Evolutionary conservation across 2,329 filamentous ascomycete species (phyloP), one percentile per base, ranked within the genome.

Genomic region (Penicillium crustosum): DNA sequence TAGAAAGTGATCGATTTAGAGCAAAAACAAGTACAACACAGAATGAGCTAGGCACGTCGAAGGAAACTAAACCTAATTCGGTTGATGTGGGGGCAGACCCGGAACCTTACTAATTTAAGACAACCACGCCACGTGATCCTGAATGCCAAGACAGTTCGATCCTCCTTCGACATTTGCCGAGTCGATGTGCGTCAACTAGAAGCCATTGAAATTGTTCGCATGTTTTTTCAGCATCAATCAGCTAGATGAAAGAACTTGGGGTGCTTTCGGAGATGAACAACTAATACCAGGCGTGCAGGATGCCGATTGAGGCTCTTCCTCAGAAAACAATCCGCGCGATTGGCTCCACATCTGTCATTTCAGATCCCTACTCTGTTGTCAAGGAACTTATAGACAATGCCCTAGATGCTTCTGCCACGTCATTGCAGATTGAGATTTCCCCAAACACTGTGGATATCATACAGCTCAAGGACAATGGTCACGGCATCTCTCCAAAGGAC

Each of bases 381-480:
- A 88, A 88, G 68, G 86, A 89, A 68, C 81, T 89, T 39, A 71
- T 89, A 39, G 86, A 89, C 60, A 89, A 89, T 69, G 80, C 85
- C n/a, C 77, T 89, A 12, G 86, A 89, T 73, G 85, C 85, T 6
- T 76, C 78, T 45, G 83, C 86, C 1, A 82, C 82, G 3, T 80
- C 80, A 1, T 75, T 89, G 38, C 76, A 78, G 10, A 72, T 89
- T 36, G 85, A 88, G 59, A 79, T 88, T 7, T 79, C 82, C 13
- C 66, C 74, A 47, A 86, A 88, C 63, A 82, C 83, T 0, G 70
- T 89, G 51, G 85, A 87, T 65, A 66, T 80, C n/a, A 82, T 89
- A 31, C 84, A 87, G 62, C 80, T 88, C 44, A 83, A 80, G 55
- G 84, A 86, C 70, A 88, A 88, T 70, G 86, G 86, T 8, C 79